Evolutionary conservation across 2,329 filamentous ascomycete genomes (phyloP).

Genomic region (Hypomyces rosellus): DNA sequence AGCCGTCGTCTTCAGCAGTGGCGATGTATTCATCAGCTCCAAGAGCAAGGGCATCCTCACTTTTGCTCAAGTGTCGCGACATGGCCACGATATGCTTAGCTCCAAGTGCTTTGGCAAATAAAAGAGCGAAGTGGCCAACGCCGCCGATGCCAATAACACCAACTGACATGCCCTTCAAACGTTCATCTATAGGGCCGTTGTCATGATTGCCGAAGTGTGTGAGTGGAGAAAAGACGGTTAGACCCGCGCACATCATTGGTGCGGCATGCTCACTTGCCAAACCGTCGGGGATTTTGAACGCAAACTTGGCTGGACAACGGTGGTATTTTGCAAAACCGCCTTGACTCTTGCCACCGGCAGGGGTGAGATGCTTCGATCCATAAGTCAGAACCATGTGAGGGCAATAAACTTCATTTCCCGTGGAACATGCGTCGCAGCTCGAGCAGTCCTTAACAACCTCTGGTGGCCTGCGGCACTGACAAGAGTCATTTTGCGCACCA

Average conservation of each 20-base stretch:
- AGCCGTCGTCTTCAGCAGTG: slow-evolving; percentile 39
- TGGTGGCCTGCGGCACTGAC: slow-evolving; percentile 50
- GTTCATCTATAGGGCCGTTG: slow-evolving; percentile 4
- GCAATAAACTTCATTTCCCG: slow-evolving; percentile 64
- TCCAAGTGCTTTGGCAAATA: slow-evolving; percentile 61
- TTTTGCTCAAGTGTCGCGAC: slow-evolving; percentile 46
- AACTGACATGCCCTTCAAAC: slow-evolving; percentile 53
- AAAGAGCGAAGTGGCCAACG: slow-evolving; percentile 59
- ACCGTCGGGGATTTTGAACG: slow-evolving; percentile 38
- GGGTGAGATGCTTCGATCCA: slow-evolving; percentile 1
- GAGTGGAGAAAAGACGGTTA: slow-evolving; percentile 61
- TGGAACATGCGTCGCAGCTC: slow-evolving; percentile 41
- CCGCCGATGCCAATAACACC: slow-evolving; percentile 63
- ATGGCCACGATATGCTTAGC: slow-evolving; percentile 55
- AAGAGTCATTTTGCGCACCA: slow-evolving; percentile 61
- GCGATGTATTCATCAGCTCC: slow-evolving; percentile 46
- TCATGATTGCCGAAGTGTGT: slow-evolving; percentile 5
- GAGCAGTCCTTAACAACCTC: slow-evolving; percentile 6
- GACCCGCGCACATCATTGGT: slow-evolving; percentile 64
- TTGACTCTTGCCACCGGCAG: slow-evolving; percentile 5
- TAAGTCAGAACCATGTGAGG: slow-evolving; percentile 55
- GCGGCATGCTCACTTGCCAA: slow-evolving; percentile 37
- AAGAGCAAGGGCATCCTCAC: slow-evolving; percentile 46
- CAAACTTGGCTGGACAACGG: slow-evolving; percentile 36
- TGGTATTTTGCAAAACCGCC: slow-evolving; percentile 37